phyloP scores from a whole-genome alignment of 129 eudicot genomes.

The Helichrysum umbraculigerum region DNA sequence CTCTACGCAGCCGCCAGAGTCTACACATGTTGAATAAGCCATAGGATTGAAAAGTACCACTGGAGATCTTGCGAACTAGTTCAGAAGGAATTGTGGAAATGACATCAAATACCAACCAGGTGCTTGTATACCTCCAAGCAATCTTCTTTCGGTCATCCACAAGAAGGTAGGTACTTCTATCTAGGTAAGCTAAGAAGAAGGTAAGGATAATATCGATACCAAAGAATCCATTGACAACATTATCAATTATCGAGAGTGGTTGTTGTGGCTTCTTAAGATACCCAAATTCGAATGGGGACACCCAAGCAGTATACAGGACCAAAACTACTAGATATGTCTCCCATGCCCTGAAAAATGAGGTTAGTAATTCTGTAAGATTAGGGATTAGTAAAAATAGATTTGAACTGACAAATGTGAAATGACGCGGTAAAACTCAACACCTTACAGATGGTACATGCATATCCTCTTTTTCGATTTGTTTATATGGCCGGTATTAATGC shows the following conservation, averaged over 20 bases:
- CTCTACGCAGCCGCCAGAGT: slow-evolving; percentile 96
- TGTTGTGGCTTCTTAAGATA: slow-evolving; percentile 50
- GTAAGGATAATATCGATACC: slow-evolving; percentile 76
- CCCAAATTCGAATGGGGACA: slow-evolving; percentile 84
- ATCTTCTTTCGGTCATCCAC: slow-evolving; percentile 71
- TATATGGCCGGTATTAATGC: slow-evolving; percentile 13
- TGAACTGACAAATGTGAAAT: not conserved
- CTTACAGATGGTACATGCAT: slow-evolving; percentile 9
- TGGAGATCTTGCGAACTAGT: slow-evolving; percentile 54
- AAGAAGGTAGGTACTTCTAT: slow-evolving; percentile 63
- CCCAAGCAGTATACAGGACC: slow-evolving; percentile 86
- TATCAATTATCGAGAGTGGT: slow-evolving; percentile 62
- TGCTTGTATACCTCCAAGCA: slow-evolving; percentile 69
- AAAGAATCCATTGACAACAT: slow-evolving; percentile 77
- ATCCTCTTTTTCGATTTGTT: not conserved
- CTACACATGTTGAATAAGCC: slow-evolving; percentile 92
- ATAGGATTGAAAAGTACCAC: slow-evolving; percentile 51
- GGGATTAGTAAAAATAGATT: slow-evolving; percentile 11
- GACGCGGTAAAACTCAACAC: slow-evolving; percentile 5
- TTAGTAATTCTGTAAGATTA: not conserved
- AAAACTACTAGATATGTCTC: slow-evolving; percentile 63
- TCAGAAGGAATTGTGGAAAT: slow-evolving; percentile 88
- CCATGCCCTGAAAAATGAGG: slow-evolving; percentile 63
- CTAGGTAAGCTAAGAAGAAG: slow-evolving; percentile 85
- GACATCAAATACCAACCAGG: slow-evolving; percentile 79